Percentiles rank a stretch among this genome's conserved stretches.
Evolutionary conservation across 2,329 filamentous ascomycete species (phyloP).

Genomic region (Geosmithia morbida): DNA sequence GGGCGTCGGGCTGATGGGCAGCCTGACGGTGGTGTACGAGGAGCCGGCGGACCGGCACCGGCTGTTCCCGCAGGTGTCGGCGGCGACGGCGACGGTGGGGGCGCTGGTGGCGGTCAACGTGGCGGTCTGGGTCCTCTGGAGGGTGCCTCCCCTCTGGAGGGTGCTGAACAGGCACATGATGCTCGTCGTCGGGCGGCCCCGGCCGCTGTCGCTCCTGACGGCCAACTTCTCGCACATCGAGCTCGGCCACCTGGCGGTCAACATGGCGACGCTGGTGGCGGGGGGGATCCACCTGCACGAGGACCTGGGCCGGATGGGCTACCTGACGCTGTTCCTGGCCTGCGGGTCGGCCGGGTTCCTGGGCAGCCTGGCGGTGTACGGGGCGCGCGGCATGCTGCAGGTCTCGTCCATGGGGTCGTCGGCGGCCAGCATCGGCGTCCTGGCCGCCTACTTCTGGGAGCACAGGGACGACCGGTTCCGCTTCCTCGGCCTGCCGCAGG

Average conservation of each 20-base stretch:
- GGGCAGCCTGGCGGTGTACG: slow-evolving; percentile 36
- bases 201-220: slow-evolving; percentile 44
- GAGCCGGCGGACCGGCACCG: slow-evolving; percentile 36
- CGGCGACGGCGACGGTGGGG: slow-evolving; percentile 49
- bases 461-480: slow-evolving; percentile 41
- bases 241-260: slow-evolving; percentile 43
- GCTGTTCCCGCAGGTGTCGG: slow-evolving; percentile 44
- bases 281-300: slow-evolving; percentile 55
- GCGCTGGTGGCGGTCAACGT: slow-evolving; percentile 46
- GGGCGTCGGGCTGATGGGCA: slow-evolving; percentile 25
- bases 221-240: slow-evolving; percentile 57
- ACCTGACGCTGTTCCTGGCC: slow-evolving; percentile 51
- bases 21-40: slow-evolving; percentile 33
- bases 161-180: slow-evolving; percentile 56
- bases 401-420: slow-evolving; percentile 51
- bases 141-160: slow-evolving; percentile 48
- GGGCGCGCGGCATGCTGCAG: slow-evolving; percentile 27
- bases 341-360: slow-evolving; percentile 44
- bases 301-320: slow-evolving; percentile 53
- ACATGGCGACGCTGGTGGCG: slow-evolving; percentile 52
- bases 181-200: slow-evolving; percentile 48
- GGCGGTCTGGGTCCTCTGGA: slow-evolving; percentile 43
- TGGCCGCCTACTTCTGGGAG: slow-evolving; percentile 47
- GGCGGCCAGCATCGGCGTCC: slow-evolving; percentile 46
- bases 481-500: slow-evolving; percentile 41